Conservation (phyloP, 2,329 filamentous ascomycete species). For the Juglanconis oblonga region DNA sequence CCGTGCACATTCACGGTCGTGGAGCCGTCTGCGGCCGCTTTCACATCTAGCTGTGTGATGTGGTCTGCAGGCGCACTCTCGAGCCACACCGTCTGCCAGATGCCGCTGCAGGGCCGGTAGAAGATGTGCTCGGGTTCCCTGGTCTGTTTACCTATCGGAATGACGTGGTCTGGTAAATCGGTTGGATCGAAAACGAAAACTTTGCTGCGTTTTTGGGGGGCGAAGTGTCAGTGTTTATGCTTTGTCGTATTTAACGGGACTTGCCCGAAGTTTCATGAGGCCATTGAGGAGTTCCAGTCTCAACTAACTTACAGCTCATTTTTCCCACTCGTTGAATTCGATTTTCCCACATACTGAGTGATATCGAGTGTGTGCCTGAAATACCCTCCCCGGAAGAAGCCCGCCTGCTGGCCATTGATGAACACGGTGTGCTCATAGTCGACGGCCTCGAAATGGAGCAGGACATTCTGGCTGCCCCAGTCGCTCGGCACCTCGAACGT, state of each 20-base stretch:
- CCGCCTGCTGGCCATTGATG: conserved; percentile 52
- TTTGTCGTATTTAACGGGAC: neutral
- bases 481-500: conserved; percentile 45
- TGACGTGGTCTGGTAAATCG: conserved; percentile 50
- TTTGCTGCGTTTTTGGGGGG: conserved; percentile 32
- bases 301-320: conserved; percentile 55
- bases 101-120: conserved; percentile 70
- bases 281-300: too few relatives aligned
- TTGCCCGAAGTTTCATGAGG: too few relatives aligned
- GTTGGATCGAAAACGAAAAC: conserved; percentile 69
- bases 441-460: conserved; percentile 58
- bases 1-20: conserved; percentile 56
- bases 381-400: conserved; percentile 58
- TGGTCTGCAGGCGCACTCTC: conserved; percentile 57
- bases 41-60: conserved; percentile 57
- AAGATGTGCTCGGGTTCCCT: conserved; percentile 60
- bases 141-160: conserved; percentile 66
- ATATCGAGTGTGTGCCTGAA: conserved; percentile 60
- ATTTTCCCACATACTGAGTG: conserved; percentile 38
- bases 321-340: conserved; percentile 29
- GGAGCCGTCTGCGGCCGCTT: conserved; percentile 55
- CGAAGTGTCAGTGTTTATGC: neutral
- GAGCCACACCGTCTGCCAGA: conserved; percentile 74
- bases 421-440: conserved; percentile 58
- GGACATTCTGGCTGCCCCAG: conserved; percentile 42